phyloP scores from a whole-genome alignment of 208 protist species.

The Trypanosoma congolense region DNA sequence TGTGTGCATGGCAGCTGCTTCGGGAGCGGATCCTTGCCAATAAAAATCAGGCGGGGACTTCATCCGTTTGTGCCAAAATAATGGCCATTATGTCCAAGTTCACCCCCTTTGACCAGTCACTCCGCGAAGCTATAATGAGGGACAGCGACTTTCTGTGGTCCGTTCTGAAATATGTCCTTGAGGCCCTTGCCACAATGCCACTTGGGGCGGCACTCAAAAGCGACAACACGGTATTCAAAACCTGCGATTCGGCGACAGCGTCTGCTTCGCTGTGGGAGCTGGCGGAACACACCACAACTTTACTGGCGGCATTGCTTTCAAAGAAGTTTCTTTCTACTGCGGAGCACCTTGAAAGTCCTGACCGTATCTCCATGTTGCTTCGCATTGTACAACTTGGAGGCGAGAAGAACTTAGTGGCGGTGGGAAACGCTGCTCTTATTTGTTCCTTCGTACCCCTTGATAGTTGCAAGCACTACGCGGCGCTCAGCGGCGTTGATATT shows the following conservation, averaged over 20 bases:
- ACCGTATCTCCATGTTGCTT: conserved; percentile 13
- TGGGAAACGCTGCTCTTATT: conserved; percentile 35
- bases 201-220: not conserved
- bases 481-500: conserved; percentile 21
- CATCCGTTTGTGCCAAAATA: conserved; percentile 18
- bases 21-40: not conserved
- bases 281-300: conserved; percentile 19
- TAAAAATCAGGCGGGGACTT: not conserved
- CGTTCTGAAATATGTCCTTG: conserved; percentile 3
- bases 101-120: conserved; percentile 15
- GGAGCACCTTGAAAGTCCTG: not conserved
- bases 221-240: not conserved
- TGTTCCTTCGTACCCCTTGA: conserved; percentile 13
- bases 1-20: conserved; percentile 14
- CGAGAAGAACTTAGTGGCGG: conserved; percentile 11
- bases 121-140: conserved; percentile 14
- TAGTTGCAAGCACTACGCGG: not conserved
- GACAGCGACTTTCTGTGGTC: conserved; percentile 15
- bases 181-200: not conserved
- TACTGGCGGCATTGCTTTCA: conserved; percentile 16
- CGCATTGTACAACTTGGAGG: conserved; percentile 13
- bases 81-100: conserved; percentile 23
- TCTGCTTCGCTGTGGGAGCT: conserved; percentile 12
- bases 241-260: not conserved
- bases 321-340: conserved; percentile 11